Percentiles rank a stretch among this genome's conserved stretches.
These are phyloP conservation scores for Capronia epimyces DNA, from an alignment of 2,329 filamentous ascomycete genomes.

Conservation along the genomic window DNA sequence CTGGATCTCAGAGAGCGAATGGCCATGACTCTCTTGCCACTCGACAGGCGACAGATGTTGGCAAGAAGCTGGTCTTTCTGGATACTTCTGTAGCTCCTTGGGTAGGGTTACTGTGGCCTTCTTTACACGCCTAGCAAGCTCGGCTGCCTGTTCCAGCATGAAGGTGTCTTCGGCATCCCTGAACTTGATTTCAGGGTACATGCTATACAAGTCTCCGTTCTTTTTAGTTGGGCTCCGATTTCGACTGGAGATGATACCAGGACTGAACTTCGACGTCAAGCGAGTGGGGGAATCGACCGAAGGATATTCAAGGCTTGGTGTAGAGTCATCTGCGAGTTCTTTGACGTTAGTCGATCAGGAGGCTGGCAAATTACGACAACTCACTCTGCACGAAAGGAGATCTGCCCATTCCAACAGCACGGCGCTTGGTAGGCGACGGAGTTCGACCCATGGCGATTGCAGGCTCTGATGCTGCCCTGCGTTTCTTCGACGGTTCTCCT, in stretches of 20 bases:
- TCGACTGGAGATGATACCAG: background rate
- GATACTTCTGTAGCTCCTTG: background rate
- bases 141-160: background rate
- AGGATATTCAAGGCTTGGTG: background rate
- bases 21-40: constrained; percentile 2
- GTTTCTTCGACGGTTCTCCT: too few relatives aligned
- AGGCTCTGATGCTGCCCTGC: background rate
- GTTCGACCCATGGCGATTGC: too few relatives aligned
- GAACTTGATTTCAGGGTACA: background rate
- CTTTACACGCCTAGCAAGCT: background rate
- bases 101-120: background rate
- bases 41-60: background rate
- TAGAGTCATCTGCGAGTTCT: background rate
- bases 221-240: background rate
- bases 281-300: background rate
- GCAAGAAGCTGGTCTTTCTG: background rate
- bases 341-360: background rate
- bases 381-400: background rate
- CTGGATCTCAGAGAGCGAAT: constrained; percentile 2
- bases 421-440: background rate
- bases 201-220: background rate
- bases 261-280: background rate
- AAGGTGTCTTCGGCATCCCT: background rate
- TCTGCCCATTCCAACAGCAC: background rate
- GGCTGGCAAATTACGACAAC: background rate